These are phyloP conservation scores for Takakia lepidozioides DNA, from an alignment of 225 moss, liverwort and hornwort species.

Conservation along the genomic window DNA sequence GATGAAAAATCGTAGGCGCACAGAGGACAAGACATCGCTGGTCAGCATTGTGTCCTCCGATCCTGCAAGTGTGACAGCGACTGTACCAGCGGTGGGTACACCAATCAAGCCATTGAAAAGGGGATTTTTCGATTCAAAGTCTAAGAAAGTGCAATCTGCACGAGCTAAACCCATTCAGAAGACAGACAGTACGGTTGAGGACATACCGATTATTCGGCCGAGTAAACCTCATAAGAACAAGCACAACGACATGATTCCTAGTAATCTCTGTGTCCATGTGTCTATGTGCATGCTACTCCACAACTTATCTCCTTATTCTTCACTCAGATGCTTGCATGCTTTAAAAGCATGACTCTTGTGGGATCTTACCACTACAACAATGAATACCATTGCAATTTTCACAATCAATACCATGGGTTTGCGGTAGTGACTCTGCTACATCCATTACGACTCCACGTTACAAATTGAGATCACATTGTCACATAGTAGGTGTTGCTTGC, in stretches of 20 bases:
- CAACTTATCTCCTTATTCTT: too few species aligned
- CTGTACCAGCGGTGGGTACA: background rate
- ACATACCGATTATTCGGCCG: conserved; percentile 47
- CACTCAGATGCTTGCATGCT: too few species aligned
- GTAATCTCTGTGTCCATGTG: too few species aligned
- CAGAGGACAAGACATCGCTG: conserved; percentile 36
- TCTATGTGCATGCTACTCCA: too few species aligned
- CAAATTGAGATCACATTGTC: too few species aligned
- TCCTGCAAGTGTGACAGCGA: conserved; percentile 4
- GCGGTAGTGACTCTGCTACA: too few species aligned
- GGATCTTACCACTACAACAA: too few species aligned
- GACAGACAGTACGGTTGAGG: conserved; percentile 7
- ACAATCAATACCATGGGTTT: too few species aligned
- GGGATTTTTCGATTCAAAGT: conserved; percentile 48
- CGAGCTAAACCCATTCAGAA: conserved; percentile 3
- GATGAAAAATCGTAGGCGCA: conserved; percentile 9
- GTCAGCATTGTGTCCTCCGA: conserved; percentile 25
- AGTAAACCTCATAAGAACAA: conserved; percentile 8
- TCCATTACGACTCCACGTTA: too few species aligned
- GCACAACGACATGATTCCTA: conserved; percentile 9
- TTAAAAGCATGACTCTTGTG: too few species aligned
- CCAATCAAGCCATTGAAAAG: conserved; percentile 35
- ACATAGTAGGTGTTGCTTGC: too few species aligned
- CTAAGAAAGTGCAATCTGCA: conserved; percentile 6
- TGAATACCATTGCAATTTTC: too few species aligned